Evolutionary conservation across 257 asterid species (phyloP).

Genomic region (Anisodus acutangulus): DNA sequence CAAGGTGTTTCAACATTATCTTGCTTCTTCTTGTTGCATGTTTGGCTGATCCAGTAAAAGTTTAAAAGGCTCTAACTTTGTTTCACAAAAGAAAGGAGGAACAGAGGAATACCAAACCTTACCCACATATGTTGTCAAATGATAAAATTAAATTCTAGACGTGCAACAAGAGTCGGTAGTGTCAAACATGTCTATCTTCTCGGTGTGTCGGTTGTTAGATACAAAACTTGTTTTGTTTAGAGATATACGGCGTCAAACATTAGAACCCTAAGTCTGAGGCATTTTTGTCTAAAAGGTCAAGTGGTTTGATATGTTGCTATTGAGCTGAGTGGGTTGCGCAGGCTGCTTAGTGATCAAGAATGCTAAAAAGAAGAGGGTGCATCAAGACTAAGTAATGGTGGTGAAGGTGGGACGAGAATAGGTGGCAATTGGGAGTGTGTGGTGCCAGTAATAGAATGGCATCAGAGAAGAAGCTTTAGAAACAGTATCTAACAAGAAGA

Average conservation of each 20-base stretch:
- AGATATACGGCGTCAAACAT: not conserved
- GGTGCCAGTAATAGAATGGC: too few species aligned
- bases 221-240: not conserved
- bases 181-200: not conserved
- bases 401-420: not conserved
- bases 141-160: not conserved
- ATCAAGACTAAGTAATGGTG: not conserved
- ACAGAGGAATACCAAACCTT: not conserved
- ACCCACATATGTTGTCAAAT: not conserved
- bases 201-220: not conserved
- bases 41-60: too few species aligned
- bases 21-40: not conserved
- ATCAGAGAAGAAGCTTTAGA: too few species aligned
- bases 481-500: too few species aligned
- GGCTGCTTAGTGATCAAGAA: not conserved
- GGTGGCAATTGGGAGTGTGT: too few species aligned
- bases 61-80: too few species aligned
- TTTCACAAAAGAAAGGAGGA: slow-evolving; percentile 13
- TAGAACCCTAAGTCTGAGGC: not conserved
- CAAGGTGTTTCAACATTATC: not conserved
- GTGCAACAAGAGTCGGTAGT: not conserved
- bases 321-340: not conserved
- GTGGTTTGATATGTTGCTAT: not conserved
- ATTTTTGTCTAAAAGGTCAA: not conserved
- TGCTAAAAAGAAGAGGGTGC: slow-evolving; percentile 8